A percentile compares a stretch with the other conserved stretches of the same genome.
Evolutionary conservation across 257 asterid genomes (phyloP).

Genomic region (Primulina tabacum): DNA sequence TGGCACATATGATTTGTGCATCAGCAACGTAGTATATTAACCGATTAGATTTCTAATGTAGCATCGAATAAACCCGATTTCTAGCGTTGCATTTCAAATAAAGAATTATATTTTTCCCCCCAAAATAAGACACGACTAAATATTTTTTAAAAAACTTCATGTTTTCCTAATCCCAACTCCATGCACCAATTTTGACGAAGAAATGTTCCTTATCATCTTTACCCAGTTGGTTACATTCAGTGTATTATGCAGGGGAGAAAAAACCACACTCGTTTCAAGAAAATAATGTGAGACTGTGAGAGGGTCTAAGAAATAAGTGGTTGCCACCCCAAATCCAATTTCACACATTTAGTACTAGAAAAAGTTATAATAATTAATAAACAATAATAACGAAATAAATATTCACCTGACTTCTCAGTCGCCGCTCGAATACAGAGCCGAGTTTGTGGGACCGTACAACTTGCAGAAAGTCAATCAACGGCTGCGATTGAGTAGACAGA

Average conservation of each 20-base stretch:
- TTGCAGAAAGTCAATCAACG: slow-evolving; percentile 50
- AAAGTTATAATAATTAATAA: neutral
- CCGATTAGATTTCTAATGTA: too few species aligned
- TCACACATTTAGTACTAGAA: neutral
- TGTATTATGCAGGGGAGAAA: neutral
- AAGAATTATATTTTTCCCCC: too few species aligned
- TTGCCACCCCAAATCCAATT: neutral
- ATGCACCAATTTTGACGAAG: neutral
- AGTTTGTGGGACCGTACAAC: slow-evolving; percentile 44
- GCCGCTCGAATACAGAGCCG: slow-evolving; percentile 60
- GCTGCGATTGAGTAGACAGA: slow-evolving; percentile 50
- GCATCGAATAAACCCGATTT: neutral
- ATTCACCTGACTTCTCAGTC: slow-evolving; percentile 72
- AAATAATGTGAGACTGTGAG: neutral
- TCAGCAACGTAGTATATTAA: too few species aligned
- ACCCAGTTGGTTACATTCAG: neutral
- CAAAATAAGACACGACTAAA: neutral
- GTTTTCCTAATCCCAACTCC: neutral
- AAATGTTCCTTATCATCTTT: neutral
- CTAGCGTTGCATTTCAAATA: neutral
- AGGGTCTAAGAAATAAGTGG: neutral
- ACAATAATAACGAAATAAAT: neutral
- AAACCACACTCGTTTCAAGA: neutral
- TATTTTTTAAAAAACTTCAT: too few species aligned
- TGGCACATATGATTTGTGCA: too few species aligned